phyloP scores from a whole-genome alignment of 805 yeast species.

The Candida pseudofarinosa region DNA sequence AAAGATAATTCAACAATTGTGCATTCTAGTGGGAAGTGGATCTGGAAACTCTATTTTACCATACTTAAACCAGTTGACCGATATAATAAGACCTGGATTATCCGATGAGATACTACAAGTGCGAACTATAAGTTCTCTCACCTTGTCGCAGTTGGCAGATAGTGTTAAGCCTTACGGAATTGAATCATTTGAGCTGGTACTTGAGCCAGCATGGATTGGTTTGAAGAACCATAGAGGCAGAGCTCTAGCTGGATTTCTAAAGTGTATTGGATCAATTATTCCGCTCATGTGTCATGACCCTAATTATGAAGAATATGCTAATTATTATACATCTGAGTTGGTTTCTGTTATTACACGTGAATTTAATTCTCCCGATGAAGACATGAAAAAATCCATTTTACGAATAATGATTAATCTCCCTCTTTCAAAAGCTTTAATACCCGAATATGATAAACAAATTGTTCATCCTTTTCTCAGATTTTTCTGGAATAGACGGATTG shows the following conservation, averaged over 20 bases:
- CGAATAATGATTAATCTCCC: conserved; percentile 66
- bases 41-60: conserved; percentile 57
- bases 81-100: conserved; percentile 54
- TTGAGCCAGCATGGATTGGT: conserved; percentile 82
- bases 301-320: conserved; percentile 62
- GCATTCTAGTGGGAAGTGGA: conserved; percentile 63
- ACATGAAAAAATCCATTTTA: conserved; percentile 73
- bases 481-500: conserved; percentile 83
- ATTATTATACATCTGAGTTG: conserved; percentile 72
- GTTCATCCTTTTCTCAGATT: conserved; percentile 58
- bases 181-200: conserved; percentile 70
- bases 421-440: conserved; percentile 53
- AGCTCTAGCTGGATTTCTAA: conserved; percentile 68
- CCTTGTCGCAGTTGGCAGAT: conserved; percentile 74
- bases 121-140: conserved; percentile 64
- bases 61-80: conserved; percentile 60
- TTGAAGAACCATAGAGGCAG: conserved; percentile 73
- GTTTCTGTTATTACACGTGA: conserved; percentile 66
- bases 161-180: conserved; percentile 85
- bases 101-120: conserved; percentile 67
- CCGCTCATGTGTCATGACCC: conserved; percentile 70
- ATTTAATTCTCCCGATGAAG: conserved; percentile 80
- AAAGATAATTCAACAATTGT: conserved; percentile 70
- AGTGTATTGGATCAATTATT: conserved; percentile 72
- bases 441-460: conserved; percentile 46